Evolutionary conservation across 306 rosid species (phyloP), one percentile per base, ranked within the genome.

Genomic region (Boehmeria nivea): DNA sequence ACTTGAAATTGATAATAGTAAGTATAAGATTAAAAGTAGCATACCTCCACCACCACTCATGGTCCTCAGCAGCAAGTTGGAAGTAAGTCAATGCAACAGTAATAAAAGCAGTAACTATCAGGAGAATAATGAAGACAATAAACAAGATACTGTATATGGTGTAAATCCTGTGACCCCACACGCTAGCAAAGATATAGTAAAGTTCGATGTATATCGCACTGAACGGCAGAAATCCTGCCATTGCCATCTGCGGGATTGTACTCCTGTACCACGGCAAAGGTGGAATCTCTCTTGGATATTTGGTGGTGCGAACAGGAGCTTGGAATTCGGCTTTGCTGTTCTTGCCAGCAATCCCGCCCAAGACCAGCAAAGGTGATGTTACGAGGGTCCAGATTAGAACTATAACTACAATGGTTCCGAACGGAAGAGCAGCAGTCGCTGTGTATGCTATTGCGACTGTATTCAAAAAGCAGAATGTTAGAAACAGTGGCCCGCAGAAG

Each of bases 11-110:
- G 19, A 53, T 25, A 8, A 28, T 7, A 33, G 20, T 4, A 25
- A 25, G 37, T 14, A n/a, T 25, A 25, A 21, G 9, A 31, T 26
- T 2, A 57, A 51, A 12, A 55, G 54, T 1, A 45, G 52, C 76
- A 39, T 76, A 82, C 89, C 89, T 82, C 89, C 89, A 82, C 89
- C 89, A 82, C 89, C 89, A 82, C 64, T 79, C 76, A 51, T 82
- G 89, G 56, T 82, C 89, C 72, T 82, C 89, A 34, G 89, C 85
- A 60, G 85, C 83, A 64, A 82, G 83, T 69, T 82, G 89, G 70
- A 79, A 79, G 65, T 79, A 82, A 25, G 89, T 82, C 73, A 82
- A 65, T 3, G 83, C 82, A 53, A 79, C 78, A 0, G 85, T 82
- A 23, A 82, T 78, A 69, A 82, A 82, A 36, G 89, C 85, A 12